These are phyloP conservation scores for Phaeoacremonium minimum DNA, from an alignment of 2,329 filamentous ascomycete species.

Conservation along the genomic window DNA sequence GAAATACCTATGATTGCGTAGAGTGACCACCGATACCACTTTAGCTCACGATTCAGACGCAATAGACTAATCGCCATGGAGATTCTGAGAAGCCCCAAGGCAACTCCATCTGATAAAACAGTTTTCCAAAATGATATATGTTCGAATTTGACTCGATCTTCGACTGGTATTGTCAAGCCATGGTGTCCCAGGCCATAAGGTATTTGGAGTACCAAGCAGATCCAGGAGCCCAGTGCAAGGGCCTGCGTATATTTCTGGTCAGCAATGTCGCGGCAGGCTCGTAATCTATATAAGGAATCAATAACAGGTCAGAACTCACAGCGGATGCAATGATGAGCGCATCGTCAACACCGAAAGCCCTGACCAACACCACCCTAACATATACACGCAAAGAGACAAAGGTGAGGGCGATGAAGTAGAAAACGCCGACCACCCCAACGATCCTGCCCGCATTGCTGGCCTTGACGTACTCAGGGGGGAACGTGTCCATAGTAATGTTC, in stretches of 20 bases:
- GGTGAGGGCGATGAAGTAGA: conserved; percentile 4
- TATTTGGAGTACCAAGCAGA: conserved; percentile 15
- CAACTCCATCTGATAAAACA: conserved; percentile 14
- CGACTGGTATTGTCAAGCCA: conserved; percentile 5
- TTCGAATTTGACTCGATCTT: conserved; percentile 12
- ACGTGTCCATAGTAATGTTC: background rate
- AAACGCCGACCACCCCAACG: conserved; percentile 3
- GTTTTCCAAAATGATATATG: conserved; percentile 16
- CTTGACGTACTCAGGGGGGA: conserved; percentile 2
- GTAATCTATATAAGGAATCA: background rate
- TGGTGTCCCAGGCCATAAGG: conserved; percentile 16
- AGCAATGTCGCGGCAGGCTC: background rate
- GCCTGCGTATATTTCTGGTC: conserved; percentile 1
- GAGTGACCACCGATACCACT: conserved; percentile 16
- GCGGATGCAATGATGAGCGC: conserved; percentile 1
- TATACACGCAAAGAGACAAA: conserved; percentile 4
- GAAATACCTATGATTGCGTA: conserved; percentile 13
- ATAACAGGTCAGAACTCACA: background rate
- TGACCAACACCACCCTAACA: conserved; percentile 1
- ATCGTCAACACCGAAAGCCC: conserved; percentile 4
- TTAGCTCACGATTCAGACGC: conserved; percentile 12
- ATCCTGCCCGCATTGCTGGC: conserved; percentile 3
- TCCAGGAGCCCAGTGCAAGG: conserved; percentile 14
- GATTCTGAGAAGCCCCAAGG: conserved; percentile 14
- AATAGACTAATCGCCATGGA: conserved; percentile 15